Conservation (phyloP, 306 rosid species). For the Cucurbita ficifolia region DNA sequence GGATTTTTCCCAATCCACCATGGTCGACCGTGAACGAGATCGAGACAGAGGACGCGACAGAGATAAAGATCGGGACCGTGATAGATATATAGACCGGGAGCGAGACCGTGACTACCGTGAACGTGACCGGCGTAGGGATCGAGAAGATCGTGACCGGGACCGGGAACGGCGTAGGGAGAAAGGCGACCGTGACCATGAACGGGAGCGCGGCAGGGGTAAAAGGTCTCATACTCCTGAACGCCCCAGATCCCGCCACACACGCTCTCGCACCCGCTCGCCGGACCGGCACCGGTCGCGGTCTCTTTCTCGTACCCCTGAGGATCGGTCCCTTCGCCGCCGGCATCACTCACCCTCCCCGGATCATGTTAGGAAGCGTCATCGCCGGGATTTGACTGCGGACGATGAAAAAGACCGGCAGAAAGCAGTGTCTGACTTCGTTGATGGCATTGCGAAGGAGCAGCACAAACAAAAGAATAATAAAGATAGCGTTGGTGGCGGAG, state of each 20-base stretch:
- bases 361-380: constrained; percentile 50
- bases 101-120: constrained; percentile 26
- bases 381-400: constrained; percentile 36
- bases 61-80: constrained; percentile 2
- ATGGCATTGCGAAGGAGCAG: constrained; percentile 58
- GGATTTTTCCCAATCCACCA: background rate
- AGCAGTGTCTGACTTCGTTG: constrained; percentile 68
- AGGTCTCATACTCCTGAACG: constrained; percentile 69
- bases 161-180: constrained; percentile 20
- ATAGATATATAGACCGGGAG: constrained; percentile 9
- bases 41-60: background rate
- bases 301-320: constrained; percentile 44
- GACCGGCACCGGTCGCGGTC: constrained; percentile 57
- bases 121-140: constrained; percentile 7
- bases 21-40: constrained; percentile 5
- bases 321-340: constrained; percentile 50
- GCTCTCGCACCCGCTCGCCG: constrained; percentile 47
- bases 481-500: constrained; percentile 9
- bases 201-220: constrained; percentile 49
- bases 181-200: constrained; percentile 28
- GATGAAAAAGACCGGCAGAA: constrained; percentile 53
- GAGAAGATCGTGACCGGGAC: constrained; percentile 19
- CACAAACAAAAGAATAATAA: constrained; percentile 32
- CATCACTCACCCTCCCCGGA: constrained; percentile 73
- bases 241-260: constrained; percentile 50